phyloP scores from a whole-genome alignment of 2,329 filamentous ascomycete species.

The Fusarium nurragi region DNA sequence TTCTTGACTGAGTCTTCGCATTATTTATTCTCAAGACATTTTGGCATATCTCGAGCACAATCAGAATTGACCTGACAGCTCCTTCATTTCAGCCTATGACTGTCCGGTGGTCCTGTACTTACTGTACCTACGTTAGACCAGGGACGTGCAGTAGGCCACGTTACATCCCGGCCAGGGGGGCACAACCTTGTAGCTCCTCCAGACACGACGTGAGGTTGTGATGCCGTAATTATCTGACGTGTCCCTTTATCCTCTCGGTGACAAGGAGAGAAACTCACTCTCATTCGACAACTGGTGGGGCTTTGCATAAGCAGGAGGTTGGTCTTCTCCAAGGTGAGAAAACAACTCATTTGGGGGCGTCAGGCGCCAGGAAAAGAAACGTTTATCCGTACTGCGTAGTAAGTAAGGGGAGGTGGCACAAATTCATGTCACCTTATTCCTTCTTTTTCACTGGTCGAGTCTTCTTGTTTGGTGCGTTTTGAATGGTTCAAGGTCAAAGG shows the following conservation, averaged over 20 bases:
- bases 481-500: conserved; percentile 11
- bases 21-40: not conserved
- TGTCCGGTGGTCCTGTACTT: not conserved
- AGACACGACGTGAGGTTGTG: conserved; percentile 16
- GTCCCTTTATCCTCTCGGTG: conserved; percentile 5
- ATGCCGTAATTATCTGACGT: conserved; percentile 36
- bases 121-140: not conserved
- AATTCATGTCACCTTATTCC: conserved; percentile 16
- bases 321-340: not conserved
- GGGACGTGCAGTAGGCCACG: not conserved
- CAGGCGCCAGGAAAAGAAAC: conserved; percentile 3
- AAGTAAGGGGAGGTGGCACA: conserved; percentile 7
- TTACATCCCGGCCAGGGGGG: conserved; percentile 26
- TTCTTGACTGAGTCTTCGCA: not conserved
- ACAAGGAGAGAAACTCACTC: not conserved
- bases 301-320: not conserved
- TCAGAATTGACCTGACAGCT: not conserved
- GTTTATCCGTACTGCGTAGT: not conserved
- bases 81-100: not conserved
- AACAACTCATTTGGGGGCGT: not conserved
- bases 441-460: not conserved
- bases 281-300: not conserved
- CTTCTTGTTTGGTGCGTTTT: not conserved
- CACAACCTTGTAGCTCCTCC: conserved; percentile 22
- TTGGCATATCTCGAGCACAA: not conserved